These are phyloP conservation scores for Cajanus cajan DNA, from an alignment of 306 rosid species.

Conservation along the genomic window DNA sequence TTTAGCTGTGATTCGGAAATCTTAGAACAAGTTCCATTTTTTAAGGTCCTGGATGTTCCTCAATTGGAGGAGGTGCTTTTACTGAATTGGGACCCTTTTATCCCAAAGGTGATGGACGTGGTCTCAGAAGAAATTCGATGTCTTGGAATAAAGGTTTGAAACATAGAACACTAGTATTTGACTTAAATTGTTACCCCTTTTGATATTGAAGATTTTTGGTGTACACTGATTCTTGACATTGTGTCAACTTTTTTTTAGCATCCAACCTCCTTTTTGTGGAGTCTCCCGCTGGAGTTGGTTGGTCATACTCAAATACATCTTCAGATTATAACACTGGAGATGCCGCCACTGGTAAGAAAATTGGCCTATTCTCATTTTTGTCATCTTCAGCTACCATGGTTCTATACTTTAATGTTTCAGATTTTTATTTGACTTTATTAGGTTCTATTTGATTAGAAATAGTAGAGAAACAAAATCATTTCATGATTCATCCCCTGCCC, in stretches of 20 bases:
- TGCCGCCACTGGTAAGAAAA: conserved; percentile 63
- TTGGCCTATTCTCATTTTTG: background rate
- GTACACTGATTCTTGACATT: background rate
- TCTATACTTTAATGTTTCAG: background rate
- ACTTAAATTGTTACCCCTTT: background rate
- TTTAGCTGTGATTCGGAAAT: background rate
- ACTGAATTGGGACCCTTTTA: conserved; percentile 87
- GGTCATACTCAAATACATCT: conserved; percentile 84
- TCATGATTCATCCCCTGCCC: background rate
- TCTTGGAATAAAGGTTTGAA: conserved; percentile 70
- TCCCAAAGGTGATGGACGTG: conserved; percentile 70
- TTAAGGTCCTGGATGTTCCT: conserved; percentile 86
- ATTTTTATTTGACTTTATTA: background rate
- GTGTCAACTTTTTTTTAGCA: conserved; percentile 46
- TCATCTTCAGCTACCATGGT: background rate
- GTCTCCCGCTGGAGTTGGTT: conserved; percentile 92
- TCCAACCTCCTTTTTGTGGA: conserved; percentile 86
- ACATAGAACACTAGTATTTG: background rate
- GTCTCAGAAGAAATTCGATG: conserved; percentile 56
- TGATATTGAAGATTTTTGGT: background rate
- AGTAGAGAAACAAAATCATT: background rate
- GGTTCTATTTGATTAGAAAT: background rate
- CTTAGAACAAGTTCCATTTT: background rate
- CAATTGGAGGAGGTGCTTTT: conserved; percentile 83
- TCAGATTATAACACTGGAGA: conserved; percentile 75